Evolutionary conservation across 164 flowering plant genomes (phyloP), one percentile per base, ranked within the genome.

Genomic region (Buxus sempervirens): DNA sequence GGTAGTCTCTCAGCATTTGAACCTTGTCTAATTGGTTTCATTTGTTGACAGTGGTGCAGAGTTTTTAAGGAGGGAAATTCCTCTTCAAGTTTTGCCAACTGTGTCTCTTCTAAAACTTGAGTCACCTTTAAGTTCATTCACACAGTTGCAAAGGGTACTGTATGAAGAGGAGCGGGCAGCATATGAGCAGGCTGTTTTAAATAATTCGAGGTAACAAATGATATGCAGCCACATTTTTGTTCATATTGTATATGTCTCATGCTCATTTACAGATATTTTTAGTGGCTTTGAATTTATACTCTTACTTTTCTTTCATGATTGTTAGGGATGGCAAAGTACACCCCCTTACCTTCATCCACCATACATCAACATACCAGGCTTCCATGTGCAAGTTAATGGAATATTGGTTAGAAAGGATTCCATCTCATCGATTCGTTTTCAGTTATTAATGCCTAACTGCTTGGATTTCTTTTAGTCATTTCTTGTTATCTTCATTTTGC

Each of bases 381-480:
- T 96, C 98, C 63, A 77, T 93, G 81, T 96, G 99, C 97, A 96
- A 91, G 72, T 76, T 96, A 63, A 93, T 93, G 73, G 99, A 93
- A 75, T 88, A 93, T 74, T 96, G 99, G 99, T 96, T 38, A 76
- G 87, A 48, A 70, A 15, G 25, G 26, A n/a, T 69, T 38, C 60
- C 7, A 7, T 60, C 70, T 62, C 61, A 25, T 71, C 4, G 4
- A 63, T n/a, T 57, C 16, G 70, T 16, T 68, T 51, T 54, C 60
- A 41, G 23, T 70, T 62, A 7, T 71, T 22, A 65, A 9, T 55
- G 28, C 10, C 64, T 53, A 27, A n/a, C 61, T 60, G 38, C 24
- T 10, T 58, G 12, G 27, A 0, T 22, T 21, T 62, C 14, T 15
- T 23, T 21, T 62, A 18, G 28, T 58, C 27, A 41, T 10, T 24